Conservation (phyloP, 768 basidiomycete species). For the Tephrocybe sp. region DNA sequence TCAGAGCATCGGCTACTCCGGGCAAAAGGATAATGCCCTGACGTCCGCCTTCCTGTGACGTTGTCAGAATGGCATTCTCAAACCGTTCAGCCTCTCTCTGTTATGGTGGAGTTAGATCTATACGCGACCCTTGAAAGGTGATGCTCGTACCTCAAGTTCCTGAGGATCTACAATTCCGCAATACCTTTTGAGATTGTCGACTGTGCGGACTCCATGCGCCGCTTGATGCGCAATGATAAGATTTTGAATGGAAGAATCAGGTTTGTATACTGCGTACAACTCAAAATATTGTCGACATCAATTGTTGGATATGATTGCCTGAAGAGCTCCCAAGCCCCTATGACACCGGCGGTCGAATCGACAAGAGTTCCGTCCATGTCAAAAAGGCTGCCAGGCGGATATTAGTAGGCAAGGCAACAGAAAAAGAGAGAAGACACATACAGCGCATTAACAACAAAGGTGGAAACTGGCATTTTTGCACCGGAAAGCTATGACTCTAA, state of each 20-base stretch:
- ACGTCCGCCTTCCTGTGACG: slow-evolving; percentile 52
- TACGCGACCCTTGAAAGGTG: neutral
- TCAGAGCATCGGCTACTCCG: slow-evolving; percentile 62
- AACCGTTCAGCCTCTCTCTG: slow-evolving; percentile 77
- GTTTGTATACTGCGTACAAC: slow-evolving; percentile 46
- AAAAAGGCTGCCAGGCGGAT: slow-evolving; percentile 54
- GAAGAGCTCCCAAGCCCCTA: slow-evolving; percentile 83
- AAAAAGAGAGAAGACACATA: slow-evolving; percentile 21
- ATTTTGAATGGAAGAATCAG: neutral
- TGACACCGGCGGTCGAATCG: slow-evolving; percentile 81
- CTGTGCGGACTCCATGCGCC: slow-evolving; percentile 81
- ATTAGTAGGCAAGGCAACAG: slow-evolving; percentile 9
- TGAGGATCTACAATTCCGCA: slow-evolving; percentile 68
- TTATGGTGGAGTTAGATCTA: neutral
- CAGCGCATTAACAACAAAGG: slow-evolving; percentile 43
- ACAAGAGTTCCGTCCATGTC: slow-evolving; percentile 86
- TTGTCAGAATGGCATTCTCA: slow-evolving; percentile 74
- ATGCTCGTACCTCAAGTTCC: slow-evolving; percentile 60
- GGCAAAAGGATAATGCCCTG: slow-evolving; percentile 71
- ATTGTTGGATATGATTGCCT: slow-evolving; percentile 65
- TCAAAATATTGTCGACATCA: slow-evolving; percentile 60
- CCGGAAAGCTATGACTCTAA: slow-evolving; percentile 7
- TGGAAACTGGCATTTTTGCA: slow-evolving; percentile 33
- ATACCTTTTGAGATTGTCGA: slow-evolving; percentile 74
- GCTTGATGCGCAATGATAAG: slow-evolving; percentile 36